A percentile compares a stretch with the other conserved stretches of the same genome.
phyloP scores from a whole-genome alignment of 2,329 filamentous ascomycete species.

The Sclerotinia spermophila region DNA sequence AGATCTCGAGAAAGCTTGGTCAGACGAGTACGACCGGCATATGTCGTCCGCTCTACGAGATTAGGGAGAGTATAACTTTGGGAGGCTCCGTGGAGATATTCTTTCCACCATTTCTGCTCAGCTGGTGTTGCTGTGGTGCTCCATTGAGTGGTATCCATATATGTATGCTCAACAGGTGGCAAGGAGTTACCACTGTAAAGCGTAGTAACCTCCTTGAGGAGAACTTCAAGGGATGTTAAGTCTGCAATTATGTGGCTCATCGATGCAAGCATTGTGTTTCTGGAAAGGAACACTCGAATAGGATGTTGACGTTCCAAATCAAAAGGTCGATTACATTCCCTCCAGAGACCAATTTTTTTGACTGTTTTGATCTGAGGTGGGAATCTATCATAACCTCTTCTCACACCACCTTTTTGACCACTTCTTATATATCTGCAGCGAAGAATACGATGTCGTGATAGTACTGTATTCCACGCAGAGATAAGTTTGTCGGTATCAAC shows the following conservation, averaged over 20 bases:
- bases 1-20: neutral
- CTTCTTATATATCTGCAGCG: slow-evolving; percentile 17
- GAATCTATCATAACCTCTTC: slow-evolving; percentile 7
- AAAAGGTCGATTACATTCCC: slow-evolving; percentile 31
- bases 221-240: slow-evolving; percentile 33
- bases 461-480: slow-evolving; percentile 29
- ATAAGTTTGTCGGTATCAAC: slow-evolving; percentile 26
- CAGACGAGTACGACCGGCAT: neutral
- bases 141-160: slow-evolving; percentile 12
- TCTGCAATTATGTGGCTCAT: slow-evolving; percentile 39
- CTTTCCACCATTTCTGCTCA: slow-evolving; percentile 9
- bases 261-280: slow-evolving; percentile 28
- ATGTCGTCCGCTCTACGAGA: neutral
- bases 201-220: slow-evolving; percentile 32
- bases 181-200: slow-evolving; percentile 25
- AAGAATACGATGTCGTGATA: slow-evolving; percentile 19
- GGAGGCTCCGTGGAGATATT: slow-evolving; percentile 1
- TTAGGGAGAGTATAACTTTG: neutral
- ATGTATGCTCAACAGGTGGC: slow-evolving; percentile 4
- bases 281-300: slow-evolving; percentile 34
- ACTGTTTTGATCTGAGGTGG: slow-evolving; percentile 15
- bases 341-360: slow-evolving; percentile 18
- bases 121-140: neutral
- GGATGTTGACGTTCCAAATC: slow-evolving; percentile 26
- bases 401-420: neutral